Conservation (phyloP, 1,284 basidiomycete genomes). For the Sutorius eximius region DNA sequence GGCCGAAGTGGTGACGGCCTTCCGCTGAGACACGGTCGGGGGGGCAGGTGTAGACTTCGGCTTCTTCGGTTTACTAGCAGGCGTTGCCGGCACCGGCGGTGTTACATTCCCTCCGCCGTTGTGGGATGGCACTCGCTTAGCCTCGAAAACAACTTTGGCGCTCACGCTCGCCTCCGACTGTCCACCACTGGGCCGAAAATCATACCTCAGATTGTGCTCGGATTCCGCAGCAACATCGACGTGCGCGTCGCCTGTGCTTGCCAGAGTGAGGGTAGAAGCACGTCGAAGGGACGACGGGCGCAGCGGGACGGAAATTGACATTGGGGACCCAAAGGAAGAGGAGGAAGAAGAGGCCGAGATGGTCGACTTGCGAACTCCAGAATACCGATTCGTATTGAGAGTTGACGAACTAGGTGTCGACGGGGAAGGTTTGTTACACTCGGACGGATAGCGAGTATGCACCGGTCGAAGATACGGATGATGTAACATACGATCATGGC, state of each 20-base stretch:
- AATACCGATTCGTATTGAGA: slow-evolving; percentile 41
- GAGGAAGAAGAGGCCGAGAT: slow-evolving; percentile 30
- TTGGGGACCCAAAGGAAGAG: slow-evolving; percentile 37
- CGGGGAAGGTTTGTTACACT: slow-evolving; percentile 42
- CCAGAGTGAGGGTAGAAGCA: slow-evolving; percentile 34
- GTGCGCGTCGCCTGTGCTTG: slow-evolving; percentile 35
- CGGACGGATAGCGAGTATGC: slow-evolving; percentile 35
- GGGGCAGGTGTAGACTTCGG: slow-evolving; percentile 7
- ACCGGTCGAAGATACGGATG: slow-evolving; percentile 59
- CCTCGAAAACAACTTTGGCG: slow-evolving; percentile 17
- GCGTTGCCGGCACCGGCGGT: slow-evolving; percentile 5
- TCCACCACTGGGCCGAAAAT: slow-evolving; percentile 16
- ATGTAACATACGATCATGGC: slow-evolving; percentile 56
- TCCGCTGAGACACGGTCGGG: slow-evolving; percentile 6
- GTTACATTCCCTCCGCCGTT: slow-evolving; percentile 29
- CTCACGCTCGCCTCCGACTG: slow-evolving; percentile 8
- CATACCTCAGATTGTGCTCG: slow-evolving; percentile 15
- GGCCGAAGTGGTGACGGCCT: not conserved
- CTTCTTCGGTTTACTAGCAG: slow-evolving; percentile 23
- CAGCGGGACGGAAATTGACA: slow-evolving; percentile 35
- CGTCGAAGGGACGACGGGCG: slow-evolving; percentile 37
- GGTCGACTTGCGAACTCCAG: slow-evolving; percentile 32
- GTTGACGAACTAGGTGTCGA: slow-evolving; percentile 70
- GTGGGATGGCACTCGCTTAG: slow-evolving; percentile 53
- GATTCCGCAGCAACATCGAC: slow-evolving; percentile 25